Percentiles rank a stretch among this genome's conserved stretches.
These are phyloP conservation scores for Phialemoniopsis sp. DNA, from an alignment of 2,329 filamentous ascomycete genomes.

Conservation along the genomic window DNA sequence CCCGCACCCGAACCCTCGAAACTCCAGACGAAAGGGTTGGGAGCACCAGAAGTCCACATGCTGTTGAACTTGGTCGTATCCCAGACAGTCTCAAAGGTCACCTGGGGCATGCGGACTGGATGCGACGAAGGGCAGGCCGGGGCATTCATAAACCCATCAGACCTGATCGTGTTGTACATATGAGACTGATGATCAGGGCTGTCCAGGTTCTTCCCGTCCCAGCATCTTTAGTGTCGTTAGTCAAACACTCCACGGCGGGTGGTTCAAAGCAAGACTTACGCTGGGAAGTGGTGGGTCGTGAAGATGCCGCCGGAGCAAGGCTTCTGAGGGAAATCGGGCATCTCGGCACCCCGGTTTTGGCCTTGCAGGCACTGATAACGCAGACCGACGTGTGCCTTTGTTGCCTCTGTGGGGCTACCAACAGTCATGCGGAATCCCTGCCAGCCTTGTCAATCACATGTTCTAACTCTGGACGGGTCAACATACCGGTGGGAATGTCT, in stretches of 20 bases:
- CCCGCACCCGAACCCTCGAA: conserved; percentile 22
- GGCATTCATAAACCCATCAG: conserved; percentile 22
- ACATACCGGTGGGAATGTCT: conserved; percentile 16
- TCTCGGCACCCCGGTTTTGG: conserved; percentile 7
- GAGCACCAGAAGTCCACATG: conserved; percentile 20
- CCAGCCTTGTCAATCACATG: not conserved
- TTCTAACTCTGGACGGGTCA: not conserved
- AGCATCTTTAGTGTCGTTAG: too few species aligned
- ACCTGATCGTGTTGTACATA: conserved; percentile 14
- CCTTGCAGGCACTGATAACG: conserved; percentile 12
- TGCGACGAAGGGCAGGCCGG: conserved; percentile 23
- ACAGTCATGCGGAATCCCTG: conserved; percentile 15
- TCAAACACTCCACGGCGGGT: not conserved
- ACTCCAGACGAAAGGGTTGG: conserved; percentile 16
- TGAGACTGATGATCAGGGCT: conserved; percentile 37
- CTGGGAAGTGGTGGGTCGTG: conserved; percentile 14
- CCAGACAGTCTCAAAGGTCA: conserved; percentile 31
- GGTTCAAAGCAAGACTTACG: conserved; percentile 3
- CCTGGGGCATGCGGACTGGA: conserved; percentile 28
- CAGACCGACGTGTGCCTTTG: conserved; percentile 7
- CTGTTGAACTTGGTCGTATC: conserved; percentile 21
- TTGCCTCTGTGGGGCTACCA: conserved; percentile 7
- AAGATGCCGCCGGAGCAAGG: conserved; percentile 12
- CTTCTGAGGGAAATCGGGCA: conserved; percentile 8
- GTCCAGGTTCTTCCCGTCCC: conserved; percentile 55